Percentiles rank a stretch among this genome's conserved stretches.
These are phyloP conservation scores for Neurospora sp. DNA, from an alignment of 495 filamentous ascomycete species.

Conservation along the genomic window DNA sequence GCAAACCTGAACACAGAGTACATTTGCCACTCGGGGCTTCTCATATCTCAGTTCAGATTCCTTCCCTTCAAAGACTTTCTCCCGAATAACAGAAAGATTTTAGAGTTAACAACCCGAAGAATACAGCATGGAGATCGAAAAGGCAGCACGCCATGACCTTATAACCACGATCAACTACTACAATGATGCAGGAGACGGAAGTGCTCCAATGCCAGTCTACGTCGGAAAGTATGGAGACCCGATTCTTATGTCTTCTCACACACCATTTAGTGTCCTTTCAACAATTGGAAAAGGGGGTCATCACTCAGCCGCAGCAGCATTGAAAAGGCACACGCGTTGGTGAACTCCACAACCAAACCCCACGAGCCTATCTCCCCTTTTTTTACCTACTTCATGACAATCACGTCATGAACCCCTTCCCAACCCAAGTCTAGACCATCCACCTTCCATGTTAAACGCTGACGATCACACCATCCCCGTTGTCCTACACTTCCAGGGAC, in stretches of 20 bases:
- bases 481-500: background rate
- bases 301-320: background rate
- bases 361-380: background rate
- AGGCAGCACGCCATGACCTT: slow-evolving; percentile 24
- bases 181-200: slow-evolving; percentile 48
- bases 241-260: background rate
- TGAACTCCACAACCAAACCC: background rate
- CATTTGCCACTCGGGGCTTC: background rate
- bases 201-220: slow-evolving; percentile 38
- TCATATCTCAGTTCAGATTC: background rate
- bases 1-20: background rate
- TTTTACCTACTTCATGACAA: background rate
- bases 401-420: background rate
- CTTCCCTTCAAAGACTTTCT: background rate
- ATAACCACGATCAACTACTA: slow-evolving; percentile 48
- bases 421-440: background rate
- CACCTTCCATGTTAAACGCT: background rate
- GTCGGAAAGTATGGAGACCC: slow-evolving; percentile 26
- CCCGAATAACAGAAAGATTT: background rate
- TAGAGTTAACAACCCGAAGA: too few relatives aligned
- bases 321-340: background rate
- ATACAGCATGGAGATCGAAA: background rate
- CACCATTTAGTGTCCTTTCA: background rate
- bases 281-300: background rate
- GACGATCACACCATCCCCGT: background rate